Evolutionary conservation across 139 green algal genomes (phyloP).

Genomic region (Edaphochlamys debaryana): DNA sequence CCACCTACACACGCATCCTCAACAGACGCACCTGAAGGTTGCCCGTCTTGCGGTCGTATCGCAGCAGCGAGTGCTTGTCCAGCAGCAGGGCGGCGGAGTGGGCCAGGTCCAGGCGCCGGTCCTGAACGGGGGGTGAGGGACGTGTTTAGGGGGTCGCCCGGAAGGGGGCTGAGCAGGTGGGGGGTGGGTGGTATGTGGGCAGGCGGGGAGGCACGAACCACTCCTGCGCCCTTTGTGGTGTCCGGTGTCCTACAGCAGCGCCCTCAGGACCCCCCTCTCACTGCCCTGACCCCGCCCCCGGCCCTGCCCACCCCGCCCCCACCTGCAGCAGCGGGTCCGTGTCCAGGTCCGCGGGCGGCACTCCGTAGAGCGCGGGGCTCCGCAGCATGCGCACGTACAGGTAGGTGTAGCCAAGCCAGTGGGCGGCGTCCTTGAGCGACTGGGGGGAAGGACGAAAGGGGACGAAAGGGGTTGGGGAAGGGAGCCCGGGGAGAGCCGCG

Average conservation of each 20-base stretch:
- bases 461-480: not conserved
- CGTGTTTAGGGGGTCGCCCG: not conserved
- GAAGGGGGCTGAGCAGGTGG: no score
- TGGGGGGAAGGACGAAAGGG: slow-evolving; percentile 21
- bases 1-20: not conserved
- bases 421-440: slow-evolving; percentile 84
- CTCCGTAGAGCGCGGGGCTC: slow-evolving; percentile 92
- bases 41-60: slow-evolving; percentile 93
- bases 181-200: not conserved
- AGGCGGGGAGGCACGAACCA: not conserved
- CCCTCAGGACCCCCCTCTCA: no score
- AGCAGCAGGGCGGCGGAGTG: slow-evolving; percentile 89
- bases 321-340: slow-evolving; percentile 82
- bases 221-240: no score
- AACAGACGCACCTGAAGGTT: slow-evolving; percentile 70
- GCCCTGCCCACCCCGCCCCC: no score
- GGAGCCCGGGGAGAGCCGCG: no score
- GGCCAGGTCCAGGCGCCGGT: slow-evolving; percentile 90
- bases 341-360: slow-evolving; percentile 76
- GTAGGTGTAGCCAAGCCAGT: slow-evolving; percentile 96
- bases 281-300: no score
- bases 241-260: no score
- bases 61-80: slow-evolving; percentile 92
- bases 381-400: slow-evolving; percentile 97
- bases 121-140: slow-evolving; percentile 16